Conservation (phyloP, 495 filamentous ascomycete species). For the Collariella sp. region DNA sequence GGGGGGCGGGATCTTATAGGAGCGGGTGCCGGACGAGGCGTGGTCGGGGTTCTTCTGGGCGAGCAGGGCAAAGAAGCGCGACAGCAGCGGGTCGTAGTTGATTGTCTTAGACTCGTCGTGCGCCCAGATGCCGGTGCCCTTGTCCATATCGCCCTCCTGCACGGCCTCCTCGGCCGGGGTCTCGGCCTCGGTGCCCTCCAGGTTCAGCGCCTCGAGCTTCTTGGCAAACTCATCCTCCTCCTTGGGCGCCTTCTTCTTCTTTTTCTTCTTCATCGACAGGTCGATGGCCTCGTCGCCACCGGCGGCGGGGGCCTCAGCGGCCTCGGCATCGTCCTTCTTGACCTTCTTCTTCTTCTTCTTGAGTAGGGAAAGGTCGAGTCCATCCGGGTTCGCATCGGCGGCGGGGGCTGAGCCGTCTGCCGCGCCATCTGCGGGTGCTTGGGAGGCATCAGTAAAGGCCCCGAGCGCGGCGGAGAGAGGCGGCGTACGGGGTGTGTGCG, state of each 20-base stretch:
- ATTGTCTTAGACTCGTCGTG: slow-evolving; percentile 70
- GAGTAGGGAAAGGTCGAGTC: slow-evolving; percentile 37
- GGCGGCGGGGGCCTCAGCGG: slow-evolving; percentile 34
- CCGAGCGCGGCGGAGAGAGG: slow-evolving; percentile 42
- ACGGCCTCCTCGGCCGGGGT: slow-evolving; percentile 37
- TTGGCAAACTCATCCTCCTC: slow-evolving; percentile 49
- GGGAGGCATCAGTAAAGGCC: slow-evolving; percentile 40
- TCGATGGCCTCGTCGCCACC: slow-evolving; percentile 35
- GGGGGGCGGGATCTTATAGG: slow-evolving; percentile 98
- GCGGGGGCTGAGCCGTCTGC: slow-evolving; percentile 40
- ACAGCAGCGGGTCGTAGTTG: slow-evolving; percentile 74
- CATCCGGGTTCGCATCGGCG: slow-evolving; percentile 43
- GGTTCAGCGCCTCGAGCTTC: slow-evolving; percentile 61
- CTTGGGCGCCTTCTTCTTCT: slow-evolving; percentile 85
- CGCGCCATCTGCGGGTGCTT: slow-evolving; percentile 54
- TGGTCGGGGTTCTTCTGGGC: slow-evolving; percentile 92
- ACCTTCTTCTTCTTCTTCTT: slow-evolving; percentile 78
- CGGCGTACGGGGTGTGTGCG: slow-evolving; percentile 57
- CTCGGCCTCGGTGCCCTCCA: slow-evolving; percentile 61
- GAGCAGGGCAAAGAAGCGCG: slow-evolving; percentile 85
- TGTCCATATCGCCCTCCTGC: slow-evolving; percentile 65
- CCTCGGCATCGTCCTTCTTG: slow-evolving; percentile 61
- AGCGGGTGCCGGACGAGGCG: slow-evolving; percentile 73
- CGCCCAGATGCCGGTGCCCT: slow-evolving; percentile 89
- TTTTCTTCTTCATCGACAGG: slow-evolving; percentile 83